Conservation (phyloP, 2,329 filamentous ascomycete genomes). For the Hypocreales sp. region DNA sequence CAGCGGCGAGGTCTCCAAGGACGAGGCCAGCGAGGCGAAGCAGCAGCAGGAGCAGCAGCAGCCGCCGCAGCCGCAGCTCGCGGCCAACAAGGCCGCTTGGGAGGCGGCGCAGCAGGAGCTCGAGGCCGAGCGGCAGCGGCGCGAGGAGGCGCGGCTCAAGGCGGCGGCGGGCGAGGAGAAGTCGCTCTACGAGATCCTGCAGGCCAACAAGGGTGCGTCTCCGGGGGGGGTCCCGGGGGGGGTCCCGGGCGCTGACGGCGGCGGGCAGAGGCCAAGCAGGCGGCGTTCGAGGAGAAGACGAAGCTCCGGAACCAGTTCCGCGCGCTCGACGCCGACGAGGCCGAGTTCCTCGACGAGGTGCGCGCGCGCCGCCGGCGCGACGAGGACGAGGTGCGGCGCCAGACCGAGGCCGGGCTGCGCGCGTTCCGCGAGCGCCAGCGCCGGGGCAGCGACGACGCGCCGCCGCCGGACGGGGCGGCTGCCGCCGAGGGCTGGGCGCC, state of each 20-base stretch:
- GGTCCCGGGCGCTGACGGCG: too few relatives aligned
- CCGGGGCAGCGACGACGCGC: slow-evolving; percentile 7
- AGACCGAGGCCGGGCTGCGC: slow-evolving; percentile 41
- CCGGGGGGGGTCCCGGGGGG: too few relatives aligned
- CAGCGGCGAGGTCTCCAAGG: slow-evolving; percentile 9
- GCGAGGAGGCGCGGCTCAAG: slow-evolving; percentile 32
- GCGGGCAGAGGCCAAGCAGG: slow-evolving; percentile 58
- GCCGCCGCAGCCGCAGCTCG: slow-evolving; percentile 6
- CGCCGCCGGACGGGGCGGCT: slow-evolving; percentile 2
- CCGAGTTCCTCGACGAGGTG: slow-evolving; percentile 55
- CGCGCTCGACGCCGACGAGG: slow-evolving; percentile 62
- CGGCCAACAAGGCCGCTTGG: slow-evolving; percentile 34
- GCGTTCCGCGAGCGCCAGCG: slow-evolving; percentile 38
- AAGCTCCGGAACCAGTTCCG: slow-evolving; percentile 64
- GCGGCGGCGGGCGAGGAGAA: slow-evolving; percentile 32
- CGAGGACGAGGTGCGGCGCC: slow-evolving; percentile 35
- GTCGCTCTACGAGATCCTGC: slow-evolving; percentile 57
- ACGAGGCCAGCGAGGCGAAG: slow-evolving; percentile 3
- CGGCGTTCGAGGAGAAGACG: slow-evolving; percentile 62
- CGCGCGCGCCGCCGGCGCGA: slow-evolving; percentile 30
- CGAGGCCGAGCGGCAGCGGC: slow-evolving; percentile 39
- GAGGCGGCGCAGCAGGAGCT: slow-evolving; percentile 48
- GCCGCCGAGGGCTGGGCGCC: slow-evolving; percentile 17
- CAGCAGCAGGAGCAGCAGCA: slow-evolving; percentile 1
- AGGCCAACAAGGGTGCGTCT: slow-evolving; percentile 60